Evolutionary conservation across 306 rosid species (phyloP).

Genomic region (Citrullus amarus): DNA sequence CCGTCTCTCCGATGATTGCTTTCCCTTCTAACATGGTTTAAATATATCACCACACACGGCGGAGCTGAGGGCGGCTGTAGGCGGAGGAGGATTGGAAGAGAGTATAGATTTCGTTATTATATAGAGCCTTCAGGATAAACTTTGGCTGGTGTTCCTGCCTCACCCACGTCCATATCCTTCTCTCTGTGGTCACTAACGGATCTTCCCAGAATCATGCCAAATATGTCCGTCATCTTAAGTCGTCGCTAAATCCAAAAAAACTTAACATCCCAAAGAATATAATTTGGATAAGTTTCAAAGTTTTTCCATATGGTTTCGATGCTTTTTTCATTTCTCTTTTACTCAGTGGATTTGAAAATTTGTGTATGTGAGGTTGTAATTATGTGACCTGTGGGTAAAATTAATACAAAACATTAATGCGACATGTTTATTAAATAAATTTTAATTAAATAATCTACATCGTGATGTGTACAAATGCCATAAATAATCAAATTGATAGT

Average conservation of each 20-base stretch:
- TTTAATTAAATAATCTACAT: too few relatives aligned
- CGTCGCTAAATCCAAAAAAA: background rate
- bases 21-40: slow-evolving; percentile 68
- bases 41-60: background rate
- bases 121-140: background rate
- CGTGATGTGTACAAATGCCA: too few relatives aligned
- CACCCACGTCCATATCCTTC: slow-evolving; percentile 2
- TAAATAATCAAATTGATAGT: too few relatives aligned
- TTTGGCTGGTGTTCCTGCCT: background rate
- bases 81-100: slow-evolving; percentile 1
- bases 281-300: background rate
- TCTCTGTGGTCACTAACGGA: background rate
- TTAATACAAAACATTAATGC: too few relatives aligned
- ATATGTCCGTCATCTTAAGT: background rate
- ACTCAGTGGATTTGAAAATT: too few relatives aligned
- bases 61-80: background rate
- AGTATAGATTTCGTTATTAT: background rate
- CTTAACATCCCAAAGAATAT: background rate
- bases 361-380: too few relatives aligned
- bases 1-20: slow-evolving; percentile 74
- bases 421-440: too few relatives aligned
- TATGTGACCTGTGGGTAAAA: too few relatives aligned
- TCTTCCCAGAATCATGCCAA: background rate
- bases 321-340: background rate
- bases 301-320: background rate